Evolutionary conservation across 2,329 filamentous ascomycete species (phyloP), one percentile per base, ranked within the genome.

Genomic region (Ophiocordyceps camponoti-floridani): DNA sequence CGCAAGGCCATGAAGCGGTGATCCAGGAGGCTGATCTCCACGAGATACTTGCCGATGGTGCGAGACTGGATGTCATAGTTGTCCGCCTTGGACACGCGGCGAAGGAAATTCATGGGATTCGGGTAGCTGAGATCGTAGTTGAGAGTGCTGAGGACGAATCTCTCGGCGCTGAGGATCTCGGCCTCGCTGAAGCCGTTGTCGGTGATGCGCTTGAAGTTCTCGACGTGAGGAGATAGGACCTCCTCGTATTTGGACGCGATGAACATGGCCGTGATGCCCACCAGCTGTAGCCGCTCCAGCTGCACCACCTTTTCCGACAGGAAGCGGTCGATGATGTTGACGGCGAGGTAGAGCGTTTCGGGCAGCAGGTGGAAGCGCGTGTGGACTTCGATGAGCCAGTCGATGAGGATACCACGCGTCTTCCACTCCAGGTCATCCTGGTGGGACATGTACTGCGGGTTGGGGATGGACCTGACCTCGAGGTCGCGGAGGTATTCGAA

Each of bases 61-160:
- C 91, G 84, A 48, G 88, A 94, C 63, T 95, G 86, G 56, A 96
- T 94, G 64, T 98, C 89, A 66, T 98, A 98, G 70, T 94, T 91
- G 68, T 98, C 93, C 57, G 91, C 93, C 72, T 98, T 98, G 49
- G 89, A 96, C 64, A 98, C 94, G 53, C 93, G 84, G 51, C 91
- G 85, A 48, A 98, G 77, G 69, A 98, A 98, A 74, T 98, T 98
- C 91, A 98, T 98, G 19, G 91, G 91, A 66, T 98, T 98, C 46
- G 91, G 91, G 59, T 95, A 98, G 69, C 88, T 95, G 51, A 98
- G 78, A 60, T 98, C 89, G 62, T 95, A 98, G 67, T 95, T 82
- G 49, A 98, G 75, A 6, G 87, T 87, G 52, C 78, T 77, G 44
- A 98, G 79, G 52, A 98, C 81, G 61, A 93, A 94, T 52, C 91